Percentiles rank a stretch among this genome's conserved stretches.
Evolutionary conservation across 768 basidiomycete genomes (phyloP).

Genomic region (Kwoniella heveanensis): DNA sequence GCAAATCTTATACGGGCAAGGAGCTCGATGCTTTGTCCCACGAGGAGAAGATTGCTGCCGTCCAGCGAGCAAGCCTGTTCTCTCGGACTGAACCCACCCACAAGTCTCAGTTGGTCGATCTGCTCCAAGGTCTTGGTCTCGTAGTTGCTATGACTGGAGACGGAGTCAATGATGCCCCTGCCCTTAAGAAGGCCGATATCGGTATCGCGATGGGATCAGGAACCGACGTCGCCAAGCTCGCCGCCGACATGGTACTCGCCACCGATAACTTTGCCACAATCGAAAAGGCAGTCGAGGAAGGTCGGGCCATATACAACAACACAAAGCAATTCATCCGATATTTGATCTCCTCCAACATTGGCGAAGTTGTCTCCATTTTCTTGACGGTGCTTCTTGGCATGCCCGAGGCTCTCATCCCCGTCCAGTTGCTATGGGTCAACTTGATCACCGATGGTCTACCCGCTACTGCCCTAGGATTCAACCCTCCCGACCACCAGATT

Average conservation of each 20-base stretch:
- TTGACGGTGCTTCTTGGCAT: slow-evolving; percentile 94
- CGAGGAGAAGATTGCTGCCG: slow-evolving; percentile 80
- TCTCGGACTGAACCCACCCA: slow-evolving; percentile 92
- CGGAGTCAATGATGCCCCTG: slow-evolving; percentile 97
- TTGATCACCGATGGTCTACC: slow-evolving; percentile 92
- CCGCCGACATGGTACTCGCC: slow-evolving; percentile 86
- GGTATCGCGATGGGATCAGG: slow-evolving; percentile 99
- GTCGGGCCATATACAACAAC: slow-evolving; percentile 96
- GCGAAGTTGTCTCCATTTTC: slow-evolving; percentile 93
- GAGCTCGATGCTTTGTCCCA: slow-evolving; percentile 81
- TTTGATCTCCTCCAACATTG: slow-evolving; percentile 94
- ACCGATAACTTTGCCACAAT: slow-evolving; percentile 94
- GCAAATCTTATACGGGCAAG: slow-evolving; percentile 91
- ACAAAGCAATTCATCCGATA: slow-evolving; percentile 99
- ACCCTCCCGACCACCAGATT: slow-evolving; percentile 88
- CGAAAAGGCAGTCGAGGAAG: slow-evolving; percentile 95
- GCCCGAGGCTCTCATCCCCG: slow-evolving; percentile 98
- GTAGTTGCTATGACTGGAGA: slow-evolving; percentile 96
- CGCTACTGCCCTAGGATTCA: slow-evolving; percentile 96
- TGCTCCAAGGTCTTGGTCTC: slow-evolving; percentile 84
- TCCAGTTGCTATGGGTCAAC: slow-evolving; percentile 98
- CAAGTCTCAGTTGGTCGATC: slow-evolving; percentile 90
- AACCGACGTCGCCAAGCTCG: slow-evolving; percentile 96
- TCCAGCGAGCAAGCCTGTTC: slow-evolving; percentile 85
- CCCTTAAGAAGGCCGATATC: slow-evolving; percentile 94